Conservation (phyloP, 306 rosid genomes). For the Crotalaria pallida region DNA sequence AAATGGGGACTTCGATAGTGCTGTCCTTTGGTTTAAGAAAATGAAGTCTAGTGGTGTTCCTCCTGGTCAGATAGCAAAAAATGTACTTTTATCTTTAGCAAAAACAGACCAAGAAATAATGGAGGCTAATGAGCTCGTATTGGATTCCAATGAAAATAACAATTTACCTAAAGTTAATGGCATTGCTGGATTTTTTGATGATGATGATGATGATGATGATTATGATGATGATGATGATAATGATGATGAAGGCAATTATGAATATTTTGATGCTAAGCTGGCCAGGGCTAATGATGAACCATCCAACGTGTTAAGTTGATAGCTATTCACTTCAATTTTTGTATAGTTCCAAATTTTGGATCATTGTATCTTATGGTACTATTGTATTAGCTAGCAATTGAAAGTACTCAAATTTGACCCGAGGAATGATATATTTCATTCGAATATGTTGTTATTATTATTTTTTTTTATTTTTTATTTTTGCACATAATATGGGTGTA, state of each 20-base stretch:
- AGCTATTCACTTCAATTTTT: conserved; percentile 25
- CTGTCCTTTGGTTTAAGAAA: conserved; percentile 85
- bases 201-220: conserved; percentile 26
- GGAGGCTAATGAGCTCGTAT: conserved; percentile 53
- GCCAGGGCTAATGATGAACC: conserved; percentile 19
- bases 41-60: conserved; percentile 58
- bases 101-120: conserved; percentile 51
- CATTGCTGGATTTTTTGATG: conserved; percentile 12
- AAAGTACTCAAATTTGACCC: not conserved
- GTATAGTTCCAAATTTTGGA: conserved; percentile 27
- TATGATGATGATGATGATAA: conserved; percentile 29
- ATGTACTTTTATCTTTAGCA: conserved; percentile 71
- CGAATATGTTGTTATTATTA: too few relatives aligned
- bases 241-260: conserved; percentile 25
- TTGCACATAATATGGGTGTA: too few relatives aligned
- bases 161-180: conserved; percentile 24
- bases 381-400: not conserved
- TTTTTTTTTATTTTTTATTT: too few relatives aligned
- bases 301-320: conserved; percentile 14
- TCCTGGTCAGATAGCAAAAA: conserved; percentile 85
- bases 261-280: conserved; percentile 30
- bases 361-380: conserved; percentile 1
- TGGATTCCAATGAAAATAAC: conserved; percentile 28
- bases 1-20: conserved; percentile 63
- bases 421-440: not conserved